Conservation (phyloP, 2,329 filamentous ascomycete genomes). For the Calonectria pseudoturangicola region DNA sequence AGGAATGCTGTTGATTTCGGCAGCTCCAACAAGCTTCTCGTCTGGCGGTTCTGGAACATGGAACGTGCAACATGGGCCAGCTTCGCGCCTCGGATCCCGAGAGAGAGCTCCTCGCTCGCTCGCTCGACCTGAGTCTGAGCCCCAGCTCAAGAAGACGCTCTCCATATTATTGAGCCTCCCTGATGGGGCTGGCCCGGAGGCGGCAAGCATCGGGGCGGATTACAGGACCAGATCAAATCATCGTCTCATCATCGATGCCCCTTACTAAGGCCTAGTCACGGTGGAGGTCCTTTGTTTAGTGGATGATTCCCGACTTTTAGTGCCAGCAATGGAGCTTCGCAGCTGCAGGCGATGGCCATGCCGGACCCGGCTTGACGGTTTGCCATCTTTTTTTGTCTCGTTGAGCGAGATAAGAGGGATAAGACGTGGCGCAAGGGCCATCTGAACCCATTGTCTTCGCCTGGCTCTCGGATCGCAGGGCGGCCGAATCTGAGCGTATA, state of each 20-base stretch:
- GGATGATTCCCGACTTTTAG: constrained; percentile 26
- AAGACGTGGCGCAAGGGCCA: constrained; percentile 16
- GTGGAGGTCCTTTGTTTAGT: constrained; percentile 33
- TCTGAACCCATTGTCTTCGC: constrained; percentile 2
- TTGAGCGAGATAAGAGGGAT: not conserved
- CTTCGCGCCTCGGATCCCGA: not conserved
- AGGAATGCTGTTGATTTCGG: constrained; percentile 12
- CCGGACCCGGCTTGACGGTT: constrained; percentile 23
- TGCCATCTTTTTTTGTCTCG: constrained; percentile 14
- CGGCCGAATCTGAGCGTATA: not conserved
- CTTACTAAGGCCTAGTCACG: constrained; percentile 39
- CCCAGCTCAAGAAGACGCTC: constrained; percentile 11
- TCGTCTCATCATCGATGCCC: constrained; percentile 39
- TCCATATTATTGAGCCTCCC: constrained; percentile 12
- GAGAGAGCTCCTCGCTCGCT: not conserved
- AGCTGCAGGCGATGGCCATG: constrained; percentile 27
- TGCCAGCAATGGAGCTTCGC: constrained; percentile 14
- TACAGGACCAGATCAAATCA: constrained; percentile 36
- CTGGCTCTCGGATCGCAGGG: constrained; percentile 3
- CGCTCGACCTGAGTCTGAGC: constrained; percentile 7
- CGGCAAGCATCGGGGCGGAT: constrained; percentile 34
- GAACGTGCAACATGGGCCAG: not conserved
- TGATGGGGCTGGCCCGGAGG: constrained; percentile 15
- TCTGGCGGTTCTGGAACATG: not conserved
- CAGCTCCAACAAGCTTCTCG: constrained; percentile 7